Evolutionary conservation across 345 rosid genomes (phyloP).

Genomic region (Combretum micranthum): DNA sequence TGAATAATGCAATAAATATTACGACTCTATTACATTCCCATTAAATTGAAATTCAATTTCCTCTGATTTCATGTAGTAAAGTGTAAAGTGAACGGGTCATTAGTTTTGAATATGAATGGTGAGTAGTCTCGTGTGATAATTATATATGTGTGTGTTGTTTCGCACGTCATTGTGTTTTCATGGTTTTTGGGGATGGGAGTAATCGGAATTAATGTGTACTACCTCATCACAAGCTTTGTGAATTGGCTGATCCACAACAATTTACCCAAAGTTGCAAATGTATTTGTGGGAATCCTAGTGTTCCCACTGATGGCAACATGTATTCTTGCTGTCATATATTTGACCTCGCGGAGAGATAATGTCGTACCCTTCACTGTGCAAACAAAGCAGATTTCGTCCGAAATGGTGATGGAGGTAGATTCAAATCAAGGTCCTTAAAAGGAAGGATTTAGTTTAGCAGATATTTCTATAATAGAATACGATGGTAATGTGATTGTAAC

Average conservation of each 20-base stretch:
- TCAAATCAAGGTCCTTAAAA: constrained; percentile 21
- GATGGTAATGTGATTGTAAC: too few relatives aligned
- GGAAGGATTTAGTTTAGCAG: constrained; percentile 51
- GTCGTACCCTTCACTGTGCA: constrained; percentile 34
- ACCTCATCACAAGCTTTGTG: constrained; percentile 42
- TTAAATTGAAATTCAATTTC: too few relatives aligned
- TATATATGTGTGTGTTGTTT: neutral
- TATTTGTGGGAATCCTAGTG: constrained; percentile 40
- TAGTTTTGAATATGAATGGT: too few relatives aligned
- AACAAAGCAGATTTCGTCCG: constrained; percentile 10
- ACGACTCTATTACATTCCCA: too few relatives aligned
- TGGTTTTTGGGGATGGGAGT: constrained; percentile 52
- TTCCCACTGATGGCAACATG: constrained; percentile 66
- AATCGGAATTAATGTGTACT: too few relatives aligned
- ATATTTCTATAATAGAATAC: constrained; percentile 31
- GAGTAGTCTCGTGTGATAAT: too few relatives aligned
- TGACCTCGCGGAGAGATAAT: constrained; percentile 40
- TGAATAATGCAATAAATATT: too few relatives aligned
- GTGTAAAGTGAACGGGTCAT: too few relatives aligned
- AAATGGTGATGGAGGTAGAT: constrained; percentile 14
- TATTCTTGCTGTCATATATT: too few relatives aligned
- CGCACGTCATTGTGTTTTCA: constrained; percentile 44
- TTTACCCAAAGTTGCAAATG: constrained; percentile 32
- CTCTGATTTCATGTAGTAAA: too few relatives aligned
- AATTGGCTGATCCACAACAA: constrained; percentile 39